phyloP scores from a whole-genome alignment of 1,284 basidiomycete genomes.

The Moniliophthora roreri region DNA sequence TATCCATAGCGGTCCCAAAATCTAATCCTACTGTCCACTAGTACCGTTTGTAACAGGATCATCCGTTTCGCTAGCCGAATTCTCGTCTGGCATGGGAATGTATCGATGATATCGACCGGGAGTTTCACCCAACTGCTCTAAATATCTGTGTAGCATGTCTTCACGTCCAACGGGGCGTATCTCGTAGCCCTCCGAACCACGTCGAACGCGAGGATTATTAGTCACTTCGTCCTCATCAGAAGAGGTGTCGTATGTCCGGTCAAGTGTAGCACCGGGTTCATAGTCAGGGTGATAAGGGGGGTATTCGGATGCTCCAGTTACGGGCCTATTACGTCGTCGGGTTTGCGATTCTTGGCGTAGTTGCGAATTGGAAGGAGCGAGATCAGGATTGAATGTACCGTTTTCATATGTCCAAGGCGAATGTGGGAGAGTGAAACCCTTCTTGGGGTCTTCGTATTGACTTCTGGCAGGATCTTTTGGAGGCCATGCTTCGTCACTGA shows the following conservation, averaged over 20 bases:
- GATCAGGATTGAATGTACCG: conserved; percentile 68
- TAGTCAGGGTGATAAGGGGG: conserved; percentile 79
- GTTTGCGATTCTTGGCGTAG: conserved; percentile 22
- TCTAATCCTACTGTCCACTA: no score
- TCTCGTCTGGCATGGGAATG: conserved; percentile 16
- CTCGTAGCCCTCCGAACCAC: conserved; percentile 23
- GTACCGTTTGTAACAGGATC: background rate
- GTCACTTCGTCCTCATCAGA: conserved; percentile 37
- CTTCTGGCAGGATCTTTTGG: conserved; percentile 51
- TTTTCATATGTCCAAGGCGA: conserved; percentile 87
- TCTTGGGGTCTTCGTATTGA: conserved; percentile 32
- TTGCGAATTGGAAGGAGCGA: conserved; percentile 60
- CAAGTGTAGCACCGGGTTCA: conserved; percentile 30
- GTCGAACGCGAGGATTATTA: conserved; percentile 19
- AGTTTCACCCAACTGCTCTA: conserved; percentile 16
- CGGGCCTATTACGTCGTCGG: conserved; percentile 19
- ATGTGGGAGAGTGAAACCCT: conserved; percentile 47
- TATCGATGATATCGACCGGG: conserved; percentile 18
- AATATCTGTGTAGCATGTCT: conserved; percentile 18
- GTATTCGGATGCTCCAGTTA: conserved; percentile 42
- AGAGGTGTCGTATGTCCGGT: conserved; percentile 24
- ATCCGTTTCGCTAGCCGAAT: conserved; percentile 10
- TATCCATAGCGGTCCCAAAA: no score
- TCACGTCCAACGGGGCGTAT: conserved; percentile 14
- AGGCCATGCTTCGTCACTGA: conserved; percentile 43